Percentiles rank a stretch among this genome's conserved stretches.
Evolutionary conservation across 805 yeast species (phyloP).

Genomic region (Wickerhamia fluorescens): DNA sequence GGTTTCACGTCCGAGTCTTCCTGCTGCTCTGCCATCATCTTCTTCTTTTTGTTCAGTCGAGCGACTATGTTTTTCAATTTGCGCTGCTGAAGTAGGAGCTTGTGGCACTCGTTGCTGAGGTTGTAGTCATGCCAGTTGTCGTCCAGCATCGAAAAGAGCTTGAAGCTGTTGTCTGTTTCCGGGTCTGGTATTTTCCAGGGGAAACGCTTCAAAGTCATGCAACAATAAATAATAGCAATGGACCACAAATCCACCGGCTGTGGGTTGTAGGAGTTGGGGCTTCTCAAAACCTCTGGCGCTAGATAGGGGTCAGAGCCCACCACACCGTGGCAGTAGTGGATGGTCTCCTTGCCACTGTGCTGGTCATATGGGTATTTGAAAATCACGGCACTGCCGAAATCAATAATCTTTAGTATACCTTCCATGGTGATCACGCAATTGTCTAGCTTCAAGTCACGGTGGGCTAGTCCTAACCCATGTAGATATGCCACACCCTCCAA

Average conservation of each 20-base stretch:
- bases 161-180: conserved; percentile 57
- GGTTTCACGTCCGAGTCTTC: conserved; percentile 5
- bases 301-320: conserved; percentile 84
- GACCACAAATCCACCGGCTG: conserved; percentile 81
- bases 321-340: conserved; percentile 48
- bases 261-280: conserved; percentile 57
- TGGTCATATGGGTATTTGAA: conserved; percentile 62
- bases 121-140: conserved; percentile 72
- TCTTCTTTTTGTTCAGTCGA: conserved; percentile 36
- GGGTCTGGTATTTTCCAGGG: conserved; percentile 81
- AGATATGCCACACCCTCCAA: conserved; percentile 65
- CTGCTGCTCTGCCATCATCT: conserved; percentile 12
- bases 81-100: conserved; percentile 52
- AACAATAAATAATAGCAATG: conserved; percentile 74
- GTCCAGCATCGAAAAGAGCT: conserved; percentile 57
- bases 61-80: conserved; percentile 43
- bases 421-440: conserved; percentile 71
- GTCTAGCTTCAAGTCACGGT: conserved; percentile 75
- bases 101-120: conserved; percentile 67
- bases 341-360: conserved; percentile 21
- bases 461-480: conserved; percentile 75
- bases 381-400: conserved; percentile 80
- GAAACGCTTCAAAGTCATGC: conserved; percentile 78
- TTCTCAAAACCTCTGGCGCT: conserved; percentile 70
- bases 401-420: conserved; percentile 73